Evolutionary conservation across 164 flowering plant species (phyloP).

Genomic region (Amborella trichopoda): DNA sequence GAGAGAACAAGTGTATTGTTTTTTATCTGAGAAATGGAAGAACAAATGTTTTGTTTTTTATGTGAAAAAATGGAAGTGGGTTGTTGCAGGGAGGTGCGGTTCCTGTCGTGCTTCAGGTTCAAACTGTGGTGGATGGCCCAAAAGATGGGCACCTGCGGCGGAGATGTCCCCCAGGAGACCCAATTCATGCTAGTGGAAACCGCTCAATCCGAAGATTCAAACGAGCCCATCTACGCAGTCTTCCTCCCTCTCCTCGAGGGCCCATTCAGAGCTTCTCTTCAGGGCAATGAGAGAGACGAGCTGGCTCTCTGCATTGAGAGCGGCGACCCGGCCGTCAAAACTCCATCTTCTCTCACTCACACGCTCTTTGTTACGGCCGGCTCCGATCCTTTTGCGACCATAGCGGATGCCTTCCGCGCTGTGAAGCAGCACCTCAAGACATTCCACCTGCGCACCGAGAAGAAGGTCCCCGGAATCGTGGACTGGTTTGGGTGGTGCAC

Average conservation of each 20-base stretch:
- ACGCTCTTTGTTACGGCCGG: constrained; percentile 55
- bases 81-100: constrained; percentile 36
- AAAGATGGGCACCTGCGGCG: constrained; percentile 67
- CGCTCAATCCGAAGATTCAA: constrained; percentile 31
- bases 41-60: background rate
- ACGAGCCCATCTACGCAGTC: constrained; percentile 44
- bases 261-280: constrained; percentile 59
- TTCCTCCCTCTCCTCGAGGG: constrained; percentile 88
- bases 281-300: constrained; percentile 60
- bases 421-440: constrained; percentile 59
- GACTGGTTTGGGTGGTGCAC: constrained; percentile 99
- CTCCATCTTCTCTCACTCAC: constrained; percentile 49
- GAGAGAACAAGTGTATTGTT: background rate
- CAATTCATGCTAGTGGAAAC: constrained; percentile 72
- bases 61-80: background rate
- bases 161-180: constrained; percentile 78
- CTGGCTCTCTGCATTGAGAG: constrained; percentile 80
- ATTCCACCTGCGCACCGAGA: constrained; percentile 68
- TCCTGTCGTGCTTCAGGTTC: constrained; percentile 82
- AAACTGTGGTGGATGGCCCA: constrained; percentile 99
- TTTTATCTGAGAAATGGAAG: background rate
- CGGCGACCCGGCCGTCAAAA: constrained; percentile 57
- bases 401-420: constrained; percentile 46
- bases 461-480: constrained; percentile 64
- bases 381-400: constrained; percentile 59